Evolutionary conservation across 208 protist species (phyloP), one percentile per base, ranked within the genome.

Genomic region (Phytomonas francai): DNA sequence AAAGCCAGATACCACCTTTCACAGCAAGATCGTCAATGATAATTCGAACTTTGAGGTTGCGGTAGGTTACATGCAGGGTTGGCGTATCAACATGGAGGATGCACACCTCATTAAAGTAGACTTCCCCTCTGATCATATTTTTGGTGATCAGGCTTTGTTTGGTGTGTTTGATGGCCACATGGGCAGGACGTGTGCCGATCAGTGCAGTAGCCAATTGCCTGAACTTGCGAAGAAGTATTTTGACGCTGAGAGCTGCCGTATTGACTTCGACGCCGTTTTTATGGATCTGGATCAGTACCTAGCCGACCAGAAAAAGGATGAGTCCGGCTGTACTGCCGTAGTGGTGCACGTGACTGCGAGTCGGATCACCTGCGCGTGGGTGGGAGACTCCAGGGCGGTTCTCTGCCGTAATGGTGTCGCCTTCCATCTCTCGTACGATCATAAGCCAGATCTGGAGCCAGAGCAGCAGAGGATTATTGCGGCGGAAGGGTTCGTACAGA

Each of bases 371-470:
- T 97, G 91, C 62, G 89, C 89, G 61, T 97, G 89, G 60, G 89
- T 96, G 8, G 95, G 95, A n/a, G 95, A 98, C 67, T 97, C 92
- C 2, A 79, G 95, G 36, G 85, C 87, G 3, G 87, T 98, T 56
- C 68, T 97, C 39, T 97, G 86, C 72, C 80, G 85, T 61, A 76
- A 78, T 67, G 87, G 87, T 12, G 73, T 63, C 32, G 83, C 88
- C 51, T 74, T 97, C 59, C 88, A 82, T 16, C 81, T 98, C 29
- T 85, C 81, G 4, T 63, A 93, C 33, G 96, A 98, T 69, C 96
- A 98, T 87, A 98, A 97, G 71, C 95, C 95, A 8, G 82, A 84
- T 3, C 67, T 87, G 59, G 65, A 70, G 30, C 65, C 22, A 45
- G 93, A 98, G 75, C 68, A 71, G 61, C 72, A 64, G n/a, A 83